Percentiles rank a stretch among this genome's conserved stretches.
Evolutionary conservation across 345 rosid genomes (phyloP).

Genomic region (Balakata baccata): DNA sequence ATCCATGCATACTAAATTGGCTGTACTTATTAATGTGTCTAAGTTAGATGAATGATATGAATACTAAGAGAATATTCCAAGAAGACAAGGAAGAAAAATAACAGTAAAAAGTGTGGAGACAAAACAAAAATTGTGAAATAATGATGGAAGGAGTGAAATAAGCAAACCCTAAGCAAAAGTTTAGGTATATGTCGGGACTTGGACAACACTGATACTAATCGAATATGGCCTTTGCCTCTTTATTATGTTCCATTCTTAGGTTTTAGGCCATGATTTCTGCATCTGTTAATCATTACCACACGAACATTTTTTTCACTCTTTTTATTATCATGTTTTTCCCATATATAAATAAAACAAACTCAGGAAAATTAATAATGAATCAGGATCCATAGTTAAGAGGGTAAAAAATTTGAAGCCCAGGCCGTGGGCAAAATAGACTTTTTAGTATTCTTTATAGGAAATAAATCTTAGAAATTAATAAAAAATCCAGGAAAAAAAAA

Average conservation of each 20-base stretch:
- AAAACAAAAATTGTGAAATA: neutral
- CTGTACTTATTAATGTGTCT: neutral
- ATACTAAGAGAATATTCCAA: neutral
- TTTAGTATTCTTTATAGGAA: no score
- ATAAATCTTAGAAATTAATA: no score
- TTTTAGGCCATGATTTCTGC: neutral
- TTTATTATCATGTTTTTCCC: no score
- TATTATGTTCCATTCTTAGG: neutral
- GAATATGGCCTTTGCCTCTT: neutral
- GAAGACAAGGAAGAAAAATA: neutral
- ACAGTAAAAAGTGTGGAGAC: neutral
- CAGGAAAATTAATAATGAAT: no score
- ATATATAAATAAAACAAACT: no score
- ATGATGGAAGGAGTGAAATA: neutral
- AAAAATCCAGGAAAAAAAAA: no score
- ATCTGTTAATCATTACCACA: neutral
- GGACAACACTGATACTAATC: conserved; percentile 5
- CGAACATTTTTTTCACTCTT: no score
- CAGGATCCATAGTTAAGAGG: no score
- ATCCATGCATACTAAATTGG: neutral
- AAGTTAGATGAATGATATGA: neutral
- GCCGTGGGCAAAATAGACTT: no score
- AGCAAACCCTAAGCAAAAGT: conserved; percentile 6
- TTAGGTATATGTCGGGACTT: neutral
- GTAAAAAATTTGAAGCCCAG: no score